Evolutionary conservation across 108 stramenopile genomes (phyloP).

Genomic region (Pseudonitzschia delicatissima): DNA sequence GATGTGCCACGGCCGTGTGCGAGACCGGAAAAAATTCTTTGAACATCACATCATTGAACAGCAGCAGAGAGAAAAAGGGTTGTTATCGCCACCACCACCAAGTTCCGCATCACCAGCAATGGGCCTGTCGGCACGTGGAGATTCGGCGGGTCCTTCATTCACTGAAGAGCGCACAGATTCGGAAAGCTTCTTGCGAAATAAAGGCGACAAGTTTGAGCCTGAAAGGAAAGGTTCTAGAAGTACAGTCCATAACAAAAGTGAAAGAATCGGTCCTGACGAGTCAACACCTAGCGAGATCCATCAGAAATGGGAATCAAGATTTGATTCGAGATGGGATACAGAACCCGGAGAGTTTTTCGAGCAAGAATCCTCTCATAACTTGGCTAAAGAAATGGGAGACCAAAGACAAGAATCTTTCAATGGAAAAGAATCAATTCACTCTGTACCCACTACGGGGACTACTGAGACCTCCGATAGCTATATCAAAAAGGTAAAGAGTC

Average conservation of each 20-base stretch:
- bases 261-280: not conserved
- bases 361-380: constrained; percentile 4
- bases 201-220: not conserved
- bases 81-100: not conserved
- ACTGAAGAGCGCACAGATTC: constrained; percentile 2
- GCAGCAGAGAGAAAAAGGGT: not conserved
- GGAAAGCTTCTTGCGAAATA: not conserved
- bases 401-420: too few relatives aligned
- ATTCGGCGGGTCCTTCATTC: not conserved
- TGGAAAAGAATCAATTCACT: too few relatives aligned
- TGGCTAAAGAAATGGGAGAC: too few relatives aligned
- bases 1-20: too few relatives aligned
- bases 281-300: too few relatives aligned
- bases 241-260: not conserved
- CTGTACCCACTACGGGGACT: too few relatives aligned
- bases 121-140: not conserved
- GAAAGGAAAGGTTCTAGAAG: not conserved
- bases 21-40: constrained; percentile 6
- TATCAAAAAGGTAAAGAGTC: not conserved
- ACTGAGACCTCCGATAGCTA: too few relatives aligned
- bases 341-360: not conserved
- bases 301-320: not conserved
- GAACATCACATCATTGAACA: constrained; percentile 1
- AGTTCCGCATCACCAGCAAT: not conserved
- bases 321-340: not conserved